phyloP scores from a whole-genome alignment of 1,139 yeast species.

The Hyphopichia pseudoburtonii region DNA sequence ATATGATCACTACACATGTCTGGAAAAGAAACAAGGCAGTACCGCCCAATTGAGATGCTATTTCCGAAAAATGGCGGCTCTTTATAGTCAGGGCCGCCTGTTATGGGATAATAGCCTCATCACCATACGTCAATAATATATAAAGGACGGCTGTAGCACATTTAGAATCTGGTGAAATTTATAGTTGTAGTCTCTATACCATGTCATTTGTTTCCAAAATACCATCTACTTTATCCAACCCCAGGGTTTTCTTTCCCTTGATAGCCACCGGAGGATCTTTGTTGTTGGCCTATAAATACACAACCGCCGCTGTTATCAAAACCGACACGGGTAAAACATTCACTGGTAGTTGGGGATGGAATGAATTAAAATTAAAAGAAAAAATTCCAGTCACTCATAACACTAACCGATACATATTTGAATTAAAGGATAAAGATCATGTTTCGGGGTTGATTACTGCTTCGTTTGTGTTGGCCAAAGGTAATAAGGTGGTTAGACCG shows the following conservation, averaged over 20 bases:
- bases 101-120: no score
- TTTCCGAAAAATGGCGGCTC: no score
- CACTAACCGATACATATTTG: conserved; percentile 70
- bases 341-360: conserved; percentile 73
- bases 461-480: conserved; percentile 79
- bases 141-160: no score
- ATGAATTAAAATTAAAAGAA: conserved; percentile 70
- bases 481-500: conserved; percentile 89
- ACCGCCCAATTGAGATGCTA: no score
- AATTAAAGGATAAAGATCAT: conserved; percentile 65
- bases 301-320: conserved; percentile 23
- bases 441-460: conserved; percentile 81
- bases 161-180: no score
- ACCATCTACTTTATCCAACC: conserved; percentile 18
- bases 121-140: no score
- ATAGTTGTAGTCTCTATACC: no score
- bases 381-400: conserved; percentile 58
- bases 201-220: conserved; percentile 18
- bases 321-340: conserved; percentile 60
- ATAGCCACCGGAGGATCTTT: conserved; percentile 54
- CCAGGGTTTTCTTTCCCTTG: conserved; percentile 34
- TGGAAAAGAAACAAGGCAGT: no score
- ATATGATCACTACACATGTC: no score
- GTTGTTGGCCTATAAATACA: conserved; percentile 47
- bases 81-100: no score